Conservation (phyloP, 352 stramenopile genomes). For the Aphanomyces astaci region DNA sequence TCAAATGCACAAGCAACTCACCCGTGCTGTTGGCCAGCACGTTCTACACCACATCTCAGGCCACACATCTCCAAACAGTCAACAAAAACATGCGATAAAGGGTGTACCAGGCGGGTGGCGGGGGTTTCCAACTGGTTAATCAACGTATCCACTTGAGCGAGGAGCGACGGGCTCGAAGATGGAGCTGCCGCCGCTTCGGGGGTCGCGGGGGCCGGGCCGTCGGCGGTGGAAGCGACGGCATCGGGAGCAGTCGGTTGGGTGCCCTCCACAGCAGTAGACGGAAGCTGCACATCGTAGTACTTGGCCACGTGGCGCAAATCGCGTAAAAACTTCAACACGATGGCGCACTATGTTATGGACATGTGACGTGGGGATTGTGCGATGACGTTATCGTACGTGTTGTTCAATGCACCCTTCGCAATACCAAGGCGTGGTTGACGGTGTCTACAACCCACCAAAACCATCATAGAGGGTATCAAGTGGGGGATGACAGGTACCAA, state of each 20-base stretch:
- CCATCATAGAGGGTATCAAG: too few species aligned
- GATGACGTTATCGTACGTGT: too few species aligned
- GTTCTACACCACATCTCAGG: constrained; percentile 22
- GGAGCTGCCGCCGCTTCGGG: constrained; percentile 29
- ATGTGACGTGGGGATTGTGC: too few species aligned
- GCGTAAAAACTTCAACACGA: constrained; percentile 6
- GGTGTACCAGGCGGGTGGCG: constrained; percentile 36
- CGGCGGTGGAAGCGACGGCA: not conserved
- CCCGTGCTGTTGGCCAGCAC: constrained; percentile 66
- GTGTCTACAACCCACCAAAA: not conserved
- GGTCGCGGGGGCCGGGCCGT: not conserved
- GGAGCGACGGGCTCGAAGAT: constrained; percentile 45
- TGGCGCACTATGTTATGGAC: constrained; percentile 13
- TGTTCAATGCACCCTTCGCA: constrained; percentile 17
- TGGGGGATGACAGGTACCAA: not conserved
- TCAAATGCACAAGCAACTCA: constrained; percentile 63
- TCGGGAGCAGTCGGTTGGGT: not conserved
- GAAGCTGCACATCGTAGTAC: not conserved
- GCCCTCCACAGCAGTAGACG: not conserved
- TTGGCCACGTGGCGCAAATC: constrained; percentile 18
- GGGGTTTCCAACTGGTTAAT: constrained; percentile 57
- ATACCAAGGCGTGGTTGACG: constrained; percentile 6
- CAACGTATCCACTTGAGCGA: constrained; percentile 44
- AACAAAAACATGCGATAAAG: not conserved
- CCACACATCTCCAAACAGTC: not conserved